Percentiles rank a stretch among this genome's conserved stretches.
These are phyloP conservation scores for Citrus sp. DNA, from an alignment of 345 rosid species.

Conservation along the genomic window DNA sequence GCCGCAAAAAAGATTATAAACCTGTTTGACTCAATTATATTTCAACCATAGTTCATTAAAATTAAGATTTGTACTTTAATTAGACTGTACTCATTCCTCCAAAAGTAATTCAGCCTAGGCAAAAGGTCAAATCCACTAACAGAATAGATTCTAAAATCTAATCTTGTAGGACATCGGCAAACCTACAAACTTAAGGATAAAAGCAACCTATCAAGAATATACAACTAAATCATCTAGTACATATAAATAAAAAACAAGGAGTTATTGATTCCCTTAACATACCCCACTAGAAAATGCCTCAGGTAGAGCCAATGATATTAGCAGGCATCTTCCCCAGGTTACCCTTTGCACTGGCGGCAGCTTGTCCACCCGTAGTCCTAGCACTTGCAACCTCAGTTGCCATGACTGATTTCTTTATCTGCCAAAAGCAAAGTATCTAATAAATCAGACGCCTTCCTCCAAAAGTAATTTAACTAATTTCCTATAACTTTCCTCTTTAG, in stretches of 20 bases:
- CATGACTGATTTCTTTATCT: constrained; percentile 71
- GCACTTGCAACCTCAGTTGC: constrained; percentile 53
- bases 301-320: constrained; percentile 44
- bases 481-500: neutral
- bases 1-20: neutral
- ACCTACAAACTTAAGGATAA: neutral
- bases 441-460: neutral
- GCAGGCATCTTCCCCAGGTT: constrained; percentile 57
- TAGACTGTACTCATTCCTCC: neutral
- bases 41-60: neutral
- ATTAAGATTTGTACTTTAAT: too few species aligned
- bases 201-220: neutral
- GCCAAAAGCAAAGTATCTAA: constrained; percentile 12
- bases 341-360: constrained; percentile 51
- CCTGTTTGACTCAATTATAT: neutral
- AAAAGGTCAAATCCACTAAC: neutral
- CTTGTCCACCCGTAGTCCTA: constrained; percentile 49
- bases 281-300: constrained; percentile 11
- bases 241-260: neutral
- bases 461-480: neutral
- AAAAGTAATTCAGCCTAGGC: neutral
- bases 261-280: neutral
- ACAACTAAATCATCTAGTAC: neutral
- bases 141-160: neutral
- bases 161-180: neutral